Base-by-base conservation (phyloP, 2,329 filamentous ascomycete genomes). In the Huntiella savannae region DNA sequence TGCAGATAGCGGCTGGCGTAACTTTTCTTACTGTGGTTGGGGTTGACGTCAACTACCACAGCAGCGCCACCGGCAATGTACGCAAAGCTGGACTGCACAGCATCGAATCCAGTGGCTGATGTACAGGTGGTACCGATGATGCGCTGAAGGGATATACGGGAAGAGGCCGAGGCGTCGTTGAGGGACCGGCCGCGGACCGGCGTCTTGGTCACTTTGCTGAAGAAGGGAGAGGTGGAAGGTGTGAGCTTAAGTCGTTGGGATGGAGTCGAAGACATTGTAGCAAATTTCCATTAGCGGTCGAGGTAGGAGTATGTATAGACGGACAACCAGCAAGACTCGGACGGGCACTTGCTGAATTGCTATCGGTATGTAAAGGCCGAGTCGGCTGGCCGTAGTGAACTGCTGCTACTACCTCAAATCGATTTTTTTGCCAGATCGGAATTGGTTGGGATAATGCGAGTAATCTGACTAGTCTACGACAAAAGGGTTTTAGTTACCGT, bases 31-130 rank as follows among this genome's bases (percentile, higher is more conserved):
- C 34, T 8, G 43, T 66, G 61, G 57, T 82, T 69, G 44, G 77
- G 73, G 52, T 84, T 75, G 45, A 95, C 69, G 54, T 82, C 78
- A 5, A 87, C 84, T 13, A 96, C 75, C 0, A 98, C 84, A n/a
- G 85, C 88, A 38, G 88, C 85, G 7, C 86, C 91, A 47, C 91
- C 91, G 6, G 91, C 88, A 52, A 86, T 87, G 59, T 93, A 91
- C 47, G 86, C 86, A 61, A 96, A 94, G 43, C 72, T 79, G 10
- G 78, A 74, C 36, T 79, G 68, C 50, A 88, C 76, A 52, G 75
- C 78, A 58, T 92, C 86, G 61, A 98, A 93, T 52, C 83, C 85
- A 58, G 82, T 87, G 36, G 85, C 79, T 4, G 82, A 82, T 53
- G 69, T 75, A 52, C 85, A 88, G 5, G 88, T 96, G 17, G 87